These are phyloP conservation scores for Penicillium sp. DNA, from an alignment of 2,329 filamentous ascomycete species.

Conservation along the genomic window DNA sequence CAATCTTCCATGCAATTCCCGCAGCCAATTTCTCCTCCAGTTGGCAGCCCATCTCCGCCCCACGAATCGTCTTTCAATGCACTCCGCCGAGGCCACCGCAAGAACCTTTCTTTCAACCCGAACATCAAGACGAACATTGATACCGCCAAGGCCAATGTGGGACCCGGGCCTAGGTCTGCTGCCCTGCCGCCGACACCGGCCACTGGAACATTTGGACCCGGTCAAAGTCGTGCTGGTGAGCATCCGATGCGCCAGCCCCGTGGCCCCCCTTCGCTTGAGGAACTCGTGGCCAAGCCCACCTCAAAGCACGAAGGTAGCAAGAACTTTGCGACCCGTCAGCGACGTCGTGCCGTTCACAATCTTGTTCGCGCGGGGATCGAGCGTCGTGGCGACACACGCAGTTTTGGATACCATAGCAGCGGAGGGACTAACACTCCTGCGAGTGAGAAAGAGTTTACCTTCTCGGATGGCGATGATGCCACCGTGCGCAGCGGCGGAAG, in stretches of 20 bases:
- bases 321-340: slow-evolving; percentile 90
- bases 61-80: slow-evolving; percentile 76
- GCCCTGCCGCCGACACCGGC: slow-evolving; percentile 70
- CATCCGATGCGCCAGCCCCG: slow-evolving; percentile 89
- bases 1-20: slow-evolving; percentile 52
- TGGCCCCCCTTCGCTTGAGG: slow-evolving; percentile 82
- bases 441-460: slow-evolving; percentile 65
- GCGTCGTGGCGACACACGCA: slow-evolving; percentile 64
- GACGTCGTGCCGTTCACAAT: slow-evolving; percentile 82
- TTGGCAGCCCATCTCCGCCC: slow-evolving; percentile 58
- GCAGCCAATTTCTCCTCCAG: slow-evolving; percentile 55
- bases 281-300: slow-evolving; percentile 80
- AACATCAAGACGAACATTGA: slow-evolving; percentile 42
- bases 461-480: slow-evolving; percentile 67
- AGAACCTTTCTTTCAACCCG: slow-evolving; percentile 64
- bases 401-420: slow-evolving; percentile 54
- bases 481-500: slow-evolving; percentile 69
- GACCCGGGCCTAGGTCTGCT: slow-evolving; percentile 65
- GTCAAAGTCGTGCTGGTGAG: slow-evolving; percentile 84
- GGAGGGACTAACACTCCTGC: slow-evolving; percentile 77
- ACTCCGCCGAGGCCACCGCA: slow-evolving; percentile 90
- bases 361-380: slow-evolving; percentile 82
- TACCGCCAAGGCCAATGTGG: slow-evolving; percentile 42
- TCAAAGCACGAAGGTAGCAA: slow-evolving; percentile 89
- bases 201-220: slow-evolving; percentile 82